Percentiles rank a stretch among this genome's conserved stretches.
Evolutionary conservation across 176 grass and related monocot genomes (phyloP).

Genomic region (Themeda triandra): DNA sequence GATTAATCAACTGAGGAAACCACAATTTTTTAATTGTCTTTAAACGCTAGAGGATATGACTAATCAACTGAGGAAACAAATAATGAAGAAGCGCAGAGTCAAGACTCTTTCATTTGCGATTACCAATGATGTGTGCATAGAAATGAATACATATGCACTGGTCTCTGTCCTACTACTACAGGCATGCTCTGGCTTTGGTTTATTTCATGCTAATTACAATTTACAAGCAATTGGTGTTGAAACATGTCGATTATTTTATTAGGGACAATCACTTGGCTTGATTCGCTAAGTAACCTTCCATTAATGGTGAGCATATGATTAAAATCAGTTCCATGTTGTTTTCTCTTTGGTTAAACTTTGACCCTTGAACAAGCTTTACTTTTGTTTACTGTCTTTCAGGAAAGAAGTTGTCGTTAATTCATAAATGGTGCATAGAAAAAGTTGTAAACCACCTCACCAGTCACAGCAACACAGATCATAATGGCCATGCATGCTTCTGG

Average conservation of each 20-base stretch:
- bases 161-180: conserved; percentile 71
- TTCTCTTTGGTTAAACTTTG: neutral
- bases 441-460: neutral
- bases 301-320: conserved; percentile 58
- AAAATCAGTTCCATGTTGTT: neutral
- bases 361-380: neutral
- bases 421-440: neutral
- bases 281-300: conserved; percentile 92
- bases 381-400: neutral
- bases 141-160: conserved; percentile 91
- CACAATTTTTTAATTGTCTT: conserved; percentile 29
- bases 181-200: conserved; percentile 41
- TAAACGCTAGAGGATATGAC: conserved; percentile 83
- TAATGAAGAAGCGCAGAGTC: conserved; percentile 87
- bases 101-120: conserved; percentile 88
- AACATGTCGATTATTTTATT: conserved; percentile 23
- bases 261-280: conserved; percentile 85
- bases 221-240: conserved; percentile 2
- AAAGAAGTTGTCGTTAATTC: conserved; percentile 4
- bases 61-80: conserved; percentile 82
- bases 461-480: neutral
- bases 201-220: conserved; percentile 18
- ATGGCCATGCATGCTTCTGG: too few relatives aligned
- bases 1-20: conserved; percentile 80
- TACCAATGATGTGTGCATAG: conserved; percentile 74